Base-by-base conservation (phyloP, 2,329 filamentous ascomycete genomes). In the Teratosphaeria zuluensis region DNA sequence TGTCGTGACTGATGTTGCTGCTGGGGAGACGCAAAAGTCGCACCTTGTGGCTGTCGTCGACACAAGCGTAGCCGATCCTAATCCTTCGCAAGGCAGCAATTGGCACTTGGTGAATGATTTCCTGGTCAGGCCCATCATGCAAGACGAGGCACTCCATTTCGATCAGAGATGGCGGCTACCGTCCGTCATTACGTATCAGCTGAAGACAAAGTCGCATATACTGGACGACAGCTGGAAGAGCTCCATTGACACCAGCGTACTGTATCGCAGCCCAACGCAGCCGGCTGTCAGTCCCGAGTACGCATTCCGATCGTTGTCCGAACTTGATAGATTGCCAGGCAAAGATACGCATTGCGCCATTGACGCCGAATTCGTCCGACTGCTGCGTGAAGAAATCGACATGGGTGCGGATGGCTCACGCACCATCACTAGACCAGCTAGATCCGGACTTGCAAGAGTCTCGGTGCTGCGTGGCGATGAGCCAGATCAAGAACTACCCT, bases 101-200 rank as follows among this genome's bases (percentile, higher is more conserved):
- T 99, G 95, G 95, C 90, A 97, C 74, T 76, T 99, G 1, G 96
- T 99, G 77, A 99, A 99, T 66, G 94, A 99, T 74, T 99, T 99
- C 68, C 76, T 96, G 38, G 95, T 99, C 24, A 84, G 89, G 12
- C 85, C 87, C 9, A 84, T 96, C 16, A 84, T 86, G 33, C 82
- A 84, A 31, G 86, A 91, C 61, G 92, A 99, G 70, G 95, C 92
- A 0, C 78, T 97, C 19, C 85, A 87, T 28, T 99, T 97, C 73
- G 92, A 92, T 62, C 84, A 90, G 3, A 82, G 85, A 19, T 99
- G 94, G 94, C 99, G 97, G 76, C 80, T 90, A 55, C 94, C 94
- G 0, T 91, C 90, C 12, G 87, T 97, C 4, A 77, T 99, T 56
- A 81, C 89, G 4, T 99, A 89, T 74, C 94, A 99, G 71, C 76